Conservation (phyloP, 1,139 yeast genomes). For the Chernovozyma aurita region DNA sequence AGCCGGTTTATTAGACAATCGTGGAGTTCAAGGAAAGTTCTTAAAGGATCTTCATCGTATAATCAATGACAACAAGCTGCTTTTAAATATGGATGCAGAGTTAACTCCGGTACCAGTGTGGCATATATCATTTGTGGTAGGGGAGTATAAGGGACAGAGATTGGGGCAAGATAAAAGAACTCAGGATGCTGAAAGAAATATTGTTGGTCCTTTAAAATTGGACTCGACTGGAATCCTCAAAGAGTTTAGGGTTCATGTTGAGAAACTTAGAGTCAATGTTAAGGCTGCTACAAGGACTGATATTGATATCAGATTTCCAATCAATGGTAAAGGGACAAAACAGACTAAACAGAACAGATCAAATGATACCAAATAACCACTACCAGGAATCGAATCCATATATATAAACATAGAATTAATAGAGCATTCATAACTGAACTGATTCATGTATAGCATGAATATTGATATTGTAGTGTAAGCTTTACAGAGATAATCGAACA, state of each 20-base stretch:
- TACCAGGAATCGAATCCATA: too few relatives aligned
- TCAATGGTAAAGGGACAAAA: background rate
- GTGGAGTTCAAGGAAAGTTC: constrained; percentile 5
- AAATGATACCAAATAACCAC: too few relatives aligned
- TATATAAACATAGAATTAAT: too few relatives aligned
- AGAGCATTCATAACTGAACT: too few relatives aligned
- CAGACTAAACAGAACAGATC: too few relatives aligned
- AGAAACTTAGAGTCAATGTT: constrained; percentile 1
- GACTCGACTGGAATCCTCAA: background rate
- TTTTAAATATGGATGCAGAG: constrained; percentile 3
- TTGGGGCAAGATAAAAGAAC: constrained; percentile 1
- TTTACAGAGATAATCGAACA: too few relatives aligned
- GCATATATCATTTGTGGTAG: constrained; percentile 8
- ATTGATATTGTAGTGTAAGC: too few relatives aligned
- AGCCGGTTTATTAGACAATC: constrained; percentile 1
- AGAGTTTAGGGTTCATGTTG: constrained; percentile 2
- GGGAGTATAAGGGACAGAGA: constrained; percentile 6
- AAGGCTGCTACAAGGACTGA: background rate
- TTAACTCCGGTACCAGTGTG: background rate
- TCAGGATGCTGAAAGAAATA: background rate
- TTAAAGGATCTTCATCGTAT: background rate
- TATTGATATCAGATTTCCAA: constrained; percentile 2
- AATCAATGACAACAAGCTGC: constrained; percentile 2
- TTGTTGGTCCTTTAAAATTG: background rate
- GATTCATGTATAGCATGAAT: too few relatives aligned